phyloP scores from a whole-genome alignment of 2,329 filamentous ascomycete species.

The Aspergillaceae sp. region DNA sequence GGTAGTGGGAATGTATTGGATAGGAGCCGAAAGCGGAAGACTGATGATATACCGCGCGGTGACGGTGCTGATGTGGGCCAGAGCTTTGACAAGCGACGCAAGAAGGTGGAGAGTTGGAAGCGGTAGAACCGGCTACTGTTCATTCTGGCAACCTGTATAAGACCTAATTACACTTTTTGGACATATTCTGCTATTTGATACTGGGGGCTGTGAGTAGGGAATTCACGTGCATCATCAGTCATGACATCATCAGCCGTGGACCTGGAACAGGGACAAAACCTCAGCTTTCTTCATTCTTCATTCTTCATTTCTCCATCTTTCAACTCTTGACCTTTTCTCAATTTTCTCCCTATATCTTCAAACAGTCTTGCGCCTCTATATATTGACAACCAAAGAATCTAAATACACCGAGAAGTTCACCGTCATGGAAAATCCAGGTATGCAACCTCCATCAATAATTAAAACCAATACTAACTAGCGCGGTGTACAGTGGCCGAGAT shows the following conservation, averaged over 20 bases:
- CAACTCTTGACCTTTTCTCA: background rate
- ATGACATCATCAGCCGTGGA: slow-evolving; percentile 1
- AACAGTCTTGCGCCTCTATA: background rate
- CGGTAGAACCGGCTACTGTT: slow-evolving; percentile 11
- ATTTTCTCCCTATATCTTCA: background rate
- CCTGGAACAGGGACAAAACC: background rate
- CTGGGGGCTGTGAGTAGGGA: background rate
- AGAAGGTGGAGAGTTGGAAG: slow-evolving; percentile 38
- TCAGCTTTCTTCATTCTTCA: too few relatives aligned
- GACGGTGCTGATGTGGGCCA: slow-evolving; percentile 62
- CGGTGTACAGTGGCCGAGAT: slow-evolving; percentile 50
- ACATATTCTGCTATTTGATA: too few relatives aligned
- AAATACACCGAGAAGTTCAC: slow-evolving; percentile 26
- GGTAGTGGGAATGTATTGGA: slow-evolving; percentile 55
- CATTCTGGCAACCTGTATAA: background rate
- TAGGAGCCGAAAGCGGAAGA: slow-evolving; percentile 73
- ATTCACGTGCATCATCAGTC: background rate
- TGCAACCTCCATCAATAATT: background rate
- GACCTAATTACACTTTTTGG: too few relatives aligned
- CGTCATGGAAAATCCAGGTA: slow-evolving; percentile 16
- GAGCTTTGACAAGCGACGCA: slow-evolving; percentile 36
- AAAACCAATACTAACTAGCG: too few relatives aligned
- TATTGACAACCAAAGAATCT: background rate
- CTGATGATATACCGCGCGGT: slow-evolving; percentile 59
- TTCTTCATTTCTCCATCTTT: background rate